These are phyloP conservation scores for Myxozyma sirexii DNA, from an alignment of 805 yeast species.

Conservation along the genomic window DNA sequence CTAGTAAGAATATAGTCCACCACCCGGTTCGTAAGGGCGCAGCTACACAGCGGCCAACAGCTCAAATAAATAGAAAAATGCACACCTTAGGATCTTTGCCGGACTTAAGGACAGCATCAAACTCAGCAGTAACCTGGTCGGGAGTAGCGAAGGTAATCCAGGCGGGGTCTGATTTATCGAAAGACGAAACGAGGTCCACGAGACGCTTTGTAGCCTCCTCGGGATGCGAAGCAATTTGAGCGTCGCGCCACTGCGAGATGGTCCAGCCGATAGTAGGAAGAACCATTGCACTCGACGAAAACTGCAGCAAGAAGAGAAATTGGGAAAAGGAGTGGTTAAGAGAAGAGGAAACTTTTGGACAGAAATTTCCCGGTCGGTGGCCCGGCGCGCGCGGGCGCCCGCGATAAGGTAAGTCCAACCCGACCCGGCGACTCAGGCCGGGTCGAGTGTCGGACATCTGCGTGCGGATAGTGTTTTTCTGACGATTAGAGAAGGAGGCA, in stretches of 20 bases:
- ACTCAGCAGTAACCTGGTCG: conserved; percentile 71
- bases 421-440: background rate
- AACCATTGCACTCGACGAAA: conserved; percentile 23
- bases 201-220: conserved; percentile 60
- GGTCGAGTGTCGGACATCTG: conserved; percentile 6
- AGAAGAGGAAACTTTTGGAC: background rate
- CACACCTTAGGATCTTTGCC: conserved; percentile 48
- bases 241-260: conserved; percentile 71
- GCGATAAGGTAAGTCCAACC: conserved; percentile 6
- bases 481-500: too few relatives aligned
- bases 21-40: too few relatives aligned
- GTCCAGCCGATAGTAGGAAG: conserved; percentile 69
- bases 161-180: conserved; percentile 65
- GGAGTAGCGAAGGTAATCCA: conserved; percentile 82
- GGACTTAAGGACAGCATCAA: conserved; percentile 67
- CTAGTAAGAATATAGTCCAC: too few relatives aligned
- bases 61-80: background rate
- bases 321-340: background rate
- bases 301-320: background rate
- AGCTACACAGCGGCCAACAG: too few relatives aligned
- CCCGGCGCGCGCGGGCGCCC: conserved; percentile 20
- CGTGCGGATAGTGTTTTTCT: background rate
- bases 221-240: conserved; percentile 65
- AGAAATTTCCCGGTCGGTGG: conserved; percentile 1
- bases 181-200: conserved; percentile 42